phyloP scores from a whole-genome alignment of 2,329 filamentous ascomycete genomes.

The Dactylellina sp. region DNA sequence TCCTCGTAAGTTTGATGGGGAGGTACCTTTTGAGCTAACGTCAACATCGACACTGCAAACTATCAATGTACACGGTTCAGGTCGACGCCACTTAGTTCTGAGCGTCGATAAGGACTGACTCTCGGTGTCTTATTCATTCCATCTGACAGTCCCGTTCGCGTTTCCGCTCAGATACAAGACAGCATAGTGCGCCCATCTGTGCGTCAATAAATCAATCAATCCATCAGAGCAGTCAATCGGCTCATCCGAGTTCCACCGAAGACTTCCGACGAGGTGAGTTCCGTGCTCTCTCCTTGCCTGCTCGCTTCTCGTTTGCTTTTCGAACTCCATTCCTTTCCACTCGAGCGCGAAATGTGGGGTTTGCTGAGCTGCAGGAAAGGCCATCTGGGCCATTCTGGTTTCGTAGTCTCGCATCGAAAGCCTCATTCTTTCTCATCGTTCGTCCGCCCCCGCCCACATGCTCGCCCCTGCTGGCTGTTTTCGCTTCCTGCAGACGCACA shows the following conservation, averaged over 20 bases:
- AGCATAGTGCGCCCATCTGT: no score
- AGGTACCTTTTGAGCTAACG: background rate
- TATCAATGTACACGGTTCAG: no score
- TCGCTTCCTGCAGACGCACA: conserved; percentile 55
- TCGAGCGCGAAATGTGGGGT: conserved; percentile 39
- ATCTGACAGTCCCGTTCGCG: conserved; percentile 11
- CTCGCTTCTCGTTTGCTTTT: conserved; percentile 13
- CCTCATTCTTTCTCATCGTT: conserved; percentile 43
- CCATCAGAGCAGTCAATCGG: conserved; percentile 63
- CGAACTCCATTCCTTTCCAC: conserved; percentile 29
- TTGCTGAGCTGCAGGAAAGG: conserved; percentile 27
- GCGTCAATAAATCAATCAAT: background rate
- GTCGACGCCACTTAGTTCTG: no score
- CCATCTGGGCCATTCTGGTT: conserved; percentile 52
- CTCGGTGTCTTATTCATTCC: background rate
- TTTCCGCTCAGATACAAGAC: no score
- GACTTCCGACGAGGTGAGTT: conserved; percentile 35
- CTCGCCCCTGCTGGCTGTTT: conserved; percentile 53
- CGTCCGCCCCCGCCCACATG: conserved; percentile 20
- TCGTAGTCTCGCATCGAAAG: conserved; percentile 55
- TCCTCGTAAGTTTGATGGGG: background rate
- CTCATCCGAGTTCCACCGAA: conserved; percentile 32
- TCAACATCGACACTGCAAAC: no score
- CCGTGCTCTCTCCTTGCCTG: background rate
- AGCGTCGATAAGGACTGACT: background rate